A percentile compares a stretch with the other conserved stretches of the same genome.
phyloP scores from a whole-genome alignment of 306 rosid genomes.

The Cicer chorassanicum region DNA sequence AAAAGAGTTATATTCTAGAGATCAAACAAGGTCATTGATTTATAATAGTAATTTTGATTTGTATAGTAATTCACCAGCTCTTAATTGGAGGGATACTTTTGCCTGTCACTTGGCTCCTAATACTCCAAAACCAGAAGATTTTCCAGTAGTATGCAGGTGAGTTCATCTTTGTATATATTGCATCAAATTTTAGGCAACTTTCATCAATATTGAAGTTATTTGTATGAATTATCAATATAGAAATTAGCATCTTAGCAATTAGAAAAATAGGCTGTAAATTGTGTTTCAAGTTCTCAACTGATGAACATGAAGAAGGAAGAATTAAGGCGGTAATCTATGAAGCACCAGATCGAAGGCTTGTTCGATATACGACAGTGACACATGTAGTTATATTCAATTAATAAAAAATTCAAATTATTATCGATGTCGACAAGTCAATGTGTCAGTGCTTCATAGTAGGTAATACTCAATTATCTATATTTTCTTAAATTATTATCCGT shows the following conservation, averaged over 20 bases:
- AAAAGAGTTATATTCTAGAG: slow-evolving; percentile 30
- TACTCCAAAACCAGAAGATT: slow-evolving; percentile 37
- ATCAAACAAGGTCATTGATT: slow-evolving; percentile 9
- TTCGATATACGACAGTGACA: no score
- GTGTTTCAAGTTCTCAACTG: neutral
- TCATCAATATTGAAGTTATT: neutral
- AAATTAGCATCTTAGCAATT: neutral
- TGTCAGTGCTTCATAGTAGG: no score
- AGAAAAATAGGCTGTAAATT: neutral
- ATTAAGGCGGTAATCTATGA: neutral
- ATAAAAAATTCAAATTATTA: no score
- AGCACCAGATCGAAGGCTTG: neutral
- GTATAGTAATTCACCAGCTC: slow-evolving; percentile 42
- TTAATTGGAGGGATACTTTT: slow-evolving; percentile 48
- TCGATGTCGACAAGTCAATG: no score
- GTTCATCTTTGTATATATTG: neutral
- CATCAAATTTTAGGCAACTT: slow-evolving; percentile 7
- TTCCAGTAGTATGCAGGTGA: slow-evolving; percentile 43
- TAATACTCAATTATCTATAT: no score
- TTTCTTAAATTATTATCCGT: no score
- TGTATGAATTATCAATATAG: no score
- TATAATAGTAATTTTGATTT: slow-evolving; percentile 46
- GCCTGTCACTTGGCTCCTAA: slow-evolving; percentile 11
- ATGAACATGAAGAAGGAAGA: no score
- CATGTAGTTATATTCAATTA: no score